phyloP scores from a whole-genome alignment of 306 rosid genomes.

The Senna tora region DNA sequence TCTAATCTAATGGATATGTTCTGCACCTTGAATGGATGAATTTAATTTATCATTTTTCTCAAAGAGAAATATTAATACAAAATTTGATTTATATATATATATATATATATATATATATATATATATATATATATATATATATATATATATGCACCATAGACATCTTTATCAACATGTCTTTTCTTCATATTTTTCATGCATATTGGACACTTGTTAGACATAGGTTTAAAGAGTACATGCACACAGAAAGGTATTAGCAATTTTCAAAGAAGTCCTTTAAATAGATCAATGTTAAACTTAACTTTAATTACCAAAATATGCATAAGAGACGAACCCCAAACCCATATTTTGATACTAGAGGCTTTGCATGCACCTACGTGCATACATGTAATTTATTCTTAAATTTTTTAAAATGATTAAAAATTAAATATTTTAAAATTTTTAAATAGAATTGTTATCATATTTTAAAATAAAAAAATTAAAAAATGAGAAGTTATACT shows the following conservation, averaged over 20 bases:
- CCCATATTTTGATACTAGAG: neutral
- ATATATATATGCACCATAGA: neutral
- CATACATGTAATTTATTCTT: no score
- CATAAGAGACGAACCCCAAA: neutral
- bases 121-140: no score
- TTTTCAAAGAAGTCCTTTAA: neutral
- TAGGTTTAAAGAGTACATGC: neutral
- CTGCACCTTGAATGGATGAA: neutral
- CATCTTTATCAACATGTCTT: slow-evolving; percentile 10
- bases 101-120: no score
- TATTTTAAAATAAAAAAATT: no score
- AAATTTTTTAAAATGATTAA: no score
- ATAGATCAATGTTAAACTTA: neutral
- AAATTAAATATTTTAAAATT: no score
- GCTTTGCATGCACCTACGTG: no score
- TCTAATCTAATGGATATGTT: neutral
- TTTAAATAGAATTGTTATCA: no score
- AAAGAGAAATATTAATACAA: no score
- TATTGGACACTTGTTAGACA: slow-evolving; percentile 10
- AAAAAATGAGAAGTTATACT: no score
- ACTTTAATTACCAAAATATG: slow-evolving; percentile 16
- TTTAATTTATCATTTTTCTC: neutral
- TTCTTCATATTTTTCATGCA: neutral
- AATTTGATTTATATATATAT: no score
- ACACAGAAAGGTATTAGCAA: neutral